Percentiles rank a stretch among this genome's conserved stretches.
Conservation (phyloP, 371 early-diverging fungal genomes). For the Entomophthora muscae region DNA sequence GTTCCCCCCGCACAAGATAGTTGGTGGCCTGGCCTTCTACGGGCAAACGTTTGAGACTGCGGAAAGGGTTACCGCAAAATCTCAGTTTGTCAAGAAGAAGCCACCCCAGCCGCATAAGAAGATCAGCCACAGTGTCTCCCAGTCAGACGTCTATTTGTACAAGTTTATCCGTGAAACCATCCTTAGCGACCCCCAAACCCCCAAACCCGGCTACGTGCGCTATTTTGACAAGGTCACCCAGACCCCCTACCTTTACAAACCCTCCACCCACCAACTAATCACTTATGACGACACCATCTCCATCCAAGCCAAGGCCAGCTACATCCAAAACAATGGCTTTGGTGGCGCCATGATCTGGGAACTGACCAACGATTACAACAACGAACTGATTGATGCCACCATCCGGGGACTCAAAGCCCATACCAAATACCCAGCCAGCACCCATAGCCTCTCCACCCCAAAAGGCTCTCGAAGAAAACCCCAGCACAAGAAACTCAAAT, state of each 20-base stretch:
- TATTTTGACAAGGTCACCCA: background rate
- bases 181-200: conserved; percentile 19
- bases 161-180: conserved; percentile 33
- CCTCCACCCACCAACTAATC: background rate
- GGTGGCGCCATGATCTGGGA: conserved; percentile 49
- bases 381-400: too few relatives aligned
- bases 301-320: conserved; percentile 7
- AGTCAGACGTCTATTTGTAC: conserved; percentile 42
- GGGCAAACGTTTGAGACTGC: too few relatives aligned
- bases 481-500: too few relatives aligned
- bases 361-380: conserved; percentile 14
- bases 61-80: too few relatives aligned
- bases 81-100: too few relatives aligned
- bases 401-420: too few relatives aligned
- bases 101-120: conserved; percentile 14
- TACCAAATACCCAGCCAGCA: too few relatives aligned
- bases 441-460: too few relatives aligned
- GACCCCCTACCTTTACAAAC: background rate
- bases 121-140: conserved; percentile 27
- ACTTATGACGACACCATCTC: background rate
- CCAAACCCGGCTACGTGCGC: conserved; percentile 14
- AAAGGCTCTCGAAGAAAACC: too few relatives aligned
- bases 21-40: conserved; percentile 35
- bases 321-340: conserved; percentile 26
- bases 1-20: conserved; percentile 32